Base-by-base conservation (phyloP, 768 basidiomycete genomes). In the Dacryopinax primogenitus region DNA sequence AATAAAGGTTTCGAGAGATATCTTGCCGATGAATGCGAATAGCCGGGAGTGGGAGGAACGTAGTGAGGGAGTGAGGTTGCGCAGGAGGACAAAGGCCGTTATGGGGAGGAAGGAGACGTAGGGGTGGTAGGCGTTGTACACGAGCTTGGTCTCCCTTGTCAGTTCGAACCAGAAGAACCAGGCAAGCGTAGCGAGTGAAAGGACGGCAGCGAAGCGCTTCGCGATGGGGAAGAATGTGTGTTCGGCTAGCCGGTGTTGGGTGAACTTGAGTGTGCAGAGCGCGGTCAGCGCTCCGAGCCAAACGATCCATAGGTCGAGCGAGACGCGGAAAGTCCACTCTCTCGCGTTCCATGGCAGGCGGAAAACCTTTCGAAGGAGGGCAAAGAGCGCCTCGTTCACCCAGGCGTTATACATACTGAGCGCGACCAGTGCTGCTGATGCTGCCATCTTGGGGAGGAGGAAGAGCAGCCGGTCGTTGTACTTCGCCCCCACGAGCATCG, bases 1-100 rank as follows among this genome's bases (percentile, higher is more conserved):
- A 71, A 94, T 87, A 74, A 93, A 96, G 0, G 91, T 87, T 75
- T 96, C 92, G 64, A 95, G 80, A 3, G 91, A 93, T 75, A 90
- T 92, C 72, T 79, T 84, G 39, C 92, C 92, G 63, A 94, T 80
- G 76, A 89, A 91, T 28, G 84, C 84, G 76, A 92, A 94, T 32
- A 83, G 74, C 15, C 77, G 78, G 12, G 86, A 88, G 23, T 83
- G 83, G 36, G 79, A 80, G 1, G 88, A 88, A 39, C 92, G 86
- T 45, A 94, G 77, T 62, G 82, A 76, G 1, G 80, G 76, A 47
- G 78, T 91, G 21, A 89, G 83, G 69, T 92, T 92, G 68, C 92
- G 82, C n/a, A 94, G 78, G 36, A 81, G 74, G 65, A 82, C 79
- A 74, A 90, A 94, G 1, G 87, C 84, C 32, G 84, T 73, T 65